Conservation (phyloP, 352 stramenopile species). For the Phytophthora brassicae region DNA sequence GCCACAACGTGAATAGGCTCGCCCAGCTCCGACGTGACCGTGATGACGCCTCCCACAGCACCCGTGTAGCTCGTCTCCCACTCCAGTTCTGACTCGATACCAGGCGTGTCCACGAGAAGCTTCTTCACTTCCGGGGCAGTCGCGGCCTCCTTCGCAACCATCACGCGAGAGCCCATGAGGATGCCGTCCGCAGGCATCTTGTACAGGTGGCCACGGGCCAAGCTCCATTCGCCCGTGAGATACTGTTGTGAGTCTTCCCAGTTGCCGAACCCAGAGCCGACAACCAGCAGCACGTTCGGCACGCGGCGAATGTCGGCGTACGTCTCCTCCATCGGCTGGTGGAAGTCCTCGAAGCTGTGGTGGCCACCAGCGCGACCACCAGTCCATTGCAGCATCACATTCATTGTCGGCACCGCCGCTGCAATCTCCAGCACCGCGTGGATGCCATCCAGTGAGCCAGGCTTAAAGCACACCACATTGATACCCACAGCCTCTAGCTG, state of each 20-base stretch:
- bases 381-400: conserved; percentile 89
- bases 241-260: conserved; percentile 82
- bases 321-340: conserved; percentile 67
- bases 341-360: conserved; percentile 90
- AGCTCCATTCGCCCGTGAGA: conserved; percentile 83
- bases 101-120: conserved; percentile 77
- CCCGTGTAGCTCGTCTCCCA: conserved; percentile 84
- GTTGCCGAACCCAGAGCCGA: conserved; percentile 87
- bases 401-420: conserved; percentile 53
- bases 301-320: conserved; percentile 80
- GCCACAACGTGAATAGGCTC: conserved; percentile 87
- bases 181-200: conserved; percentile 87
- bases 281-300: conserved; percentile 82
- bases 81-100: conserved; percentile 67
- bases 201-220: conserved; percentile 41
- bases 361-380: conserved; percentile 82
- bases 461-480: conserved; percentile 85
- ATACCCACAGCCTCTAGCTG: conserved; percentile 70
- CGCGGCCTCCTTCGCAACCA: conserved; percentile 88
- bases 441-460: conserved; percentile 78
- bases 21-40: conserved; percentile 82
- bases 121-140: conserved; percentile 84
- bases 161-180: conserved; percentile 79
- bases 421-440: conserved; percentile 80
- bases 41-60: conserved; percentile 71